Percentiles rank a stretch among this genome's conserved stretches.
Conservation (phyloP, 2,329 filamentous ascomycete genomes). For the Aureobasidium sp. region DNA sequence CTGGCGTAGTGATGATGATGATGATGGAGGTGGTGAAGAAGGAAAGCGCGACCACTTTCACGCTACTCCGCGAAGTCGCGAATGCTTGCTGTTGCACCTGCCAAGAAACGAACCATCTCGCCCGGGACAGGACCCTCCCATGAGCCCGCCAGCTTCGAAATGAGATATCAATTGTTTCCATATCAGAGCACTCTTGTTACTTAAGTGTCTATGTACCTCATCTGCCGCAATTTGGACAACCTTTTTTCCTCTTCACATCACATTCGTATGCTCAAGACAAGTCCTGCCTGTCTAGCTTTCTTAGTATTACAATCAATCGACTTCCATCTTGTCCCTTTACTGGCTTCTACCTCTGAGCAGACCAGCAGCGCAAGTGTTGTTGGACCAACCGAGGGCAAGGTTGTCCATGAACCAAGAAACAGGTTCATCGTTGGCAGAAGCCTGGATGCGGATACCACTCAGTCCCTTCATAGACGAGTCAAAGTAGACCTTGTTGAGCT, state of each 20-base stretch:
- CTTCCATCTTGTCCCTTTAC: conserved; percentile 61
- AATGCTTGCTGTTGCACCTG: neutral
- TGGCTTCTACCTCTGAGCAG: conserved; percentile 69
- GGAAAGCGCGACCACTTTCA: conserved; percentile 7
- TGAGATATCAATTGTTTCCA: neutral
- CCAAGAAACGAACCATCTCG: neutral
- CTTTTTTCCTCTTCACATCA: neutral
- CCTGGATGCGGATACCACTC: conserved; percentile 44
- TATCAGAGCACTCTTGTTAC: neutral
- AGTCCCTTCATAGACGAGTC: conserved; percentile 35
- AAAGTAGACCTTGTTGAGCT: conserved; percentile 39
- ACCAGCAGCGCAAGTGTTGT: conserved; percentile 48
- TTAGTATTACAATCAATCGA: conserved; percentile 31
- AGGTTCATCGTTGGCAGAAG: conserved; percentile 32
- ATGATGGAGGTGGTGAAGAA: neutral
- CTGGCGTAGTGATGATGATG: neutral
- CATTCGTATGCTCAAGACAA: neutral
- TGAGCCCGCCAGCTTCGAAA: too few relatives aligned
- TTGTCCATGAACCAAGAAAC: conserved; percentile 44
- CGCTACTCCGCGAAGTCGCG: neutral
- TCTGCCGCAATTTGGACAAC: neutral
- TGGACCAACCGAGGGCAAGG: conserved; percentile 42
- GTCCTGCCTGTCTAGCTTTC: neutral
- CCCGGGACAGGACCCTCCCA: too few relatives aligned
- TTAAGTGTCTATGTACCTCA: neutral